A percentile compares a stretch with the other conserved stretches of the same genome.
phyloP scores from a whole-genome alignment of 495 filamentous ascomycete genomes.

The Friedmanniomyces endolithicus region DNA sequence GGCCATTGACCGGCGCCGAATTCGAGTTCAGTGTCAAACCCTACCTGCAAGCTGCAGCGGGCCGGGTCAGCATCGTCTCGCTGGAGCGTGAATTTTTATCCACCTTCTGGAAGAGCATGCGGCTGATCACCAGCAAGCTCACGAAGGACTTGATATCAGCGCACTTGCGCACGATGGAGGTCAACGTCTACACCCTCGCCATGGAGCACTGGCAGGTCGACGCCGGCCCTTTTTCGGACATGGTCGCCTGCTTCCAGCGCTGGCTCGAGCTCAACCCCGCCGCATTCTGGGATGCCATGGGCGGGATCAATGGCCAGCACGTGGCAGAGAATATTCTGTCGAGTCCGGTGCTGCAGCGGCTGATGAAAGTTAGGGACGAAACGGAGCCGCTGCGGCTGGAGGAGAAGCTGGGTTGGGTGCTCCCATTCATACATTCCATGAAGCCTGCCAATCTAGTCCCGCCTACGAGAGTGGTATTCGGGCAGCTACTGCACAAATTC shows the following conservation, averaged over 20 bases:
- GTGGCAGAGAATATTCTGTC: slow-evolving; percentile 67
- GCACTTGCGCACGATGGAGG: slow-evolving; percentile 63
- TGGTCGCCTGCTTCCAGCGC: slow-evolving; percentile 51
- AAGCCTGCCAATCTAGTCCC: slow-evolving; percentile 55
- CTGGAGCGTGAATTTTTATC: slow-evolving; percentile 41
- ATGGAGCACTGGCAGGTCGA: slow-evolving; percentile 60
- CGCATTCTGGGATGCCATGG: slow-evolving; percentile 79
- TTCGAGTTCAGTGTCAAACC: slow-evolving; percentile 76
- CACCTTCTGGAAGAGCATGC: slow-evolving; percentile 63
- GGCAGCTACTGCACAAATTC: slow-evolving; percentile 55
- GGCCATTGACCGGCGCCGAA: slow-evolving; percentile 48
- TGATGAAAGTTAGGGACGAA: slow-evolving; percentile 42
- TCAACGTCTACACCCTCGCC: slow-evolving; percentile 61
- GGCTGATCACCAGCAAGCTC: slow-evolving; percentile 54
- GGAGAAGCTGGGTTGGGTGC: slow-evolving; percentile 59
- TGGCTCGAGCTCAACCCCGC: slow-evolving; percentile 60
- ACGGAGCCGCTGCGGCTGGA: slow-evolving; percentile 44
- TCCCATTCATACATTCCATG: slow-evolving; percentile 62
- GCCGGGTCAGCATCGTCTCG: slow-evolving; percentile 28
- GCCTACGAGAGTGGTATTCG: slow-evolving; percentile 55
- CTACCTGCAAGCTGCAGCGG: slow-evolving; percentile 39
- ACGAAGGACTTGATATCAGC: slow-evolving; percentile 65
- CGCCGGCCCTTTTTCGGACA: slow-evolving; percentile 44
- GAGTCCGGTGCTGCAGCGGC: slow-evolving; percentile 50
- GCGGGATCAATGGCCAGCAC: slow-evolving; percentile 57